Base-by-base conservation (phyloP, 176 grass and related monocot genomes). In the Dactylis glomerata region DNA sequence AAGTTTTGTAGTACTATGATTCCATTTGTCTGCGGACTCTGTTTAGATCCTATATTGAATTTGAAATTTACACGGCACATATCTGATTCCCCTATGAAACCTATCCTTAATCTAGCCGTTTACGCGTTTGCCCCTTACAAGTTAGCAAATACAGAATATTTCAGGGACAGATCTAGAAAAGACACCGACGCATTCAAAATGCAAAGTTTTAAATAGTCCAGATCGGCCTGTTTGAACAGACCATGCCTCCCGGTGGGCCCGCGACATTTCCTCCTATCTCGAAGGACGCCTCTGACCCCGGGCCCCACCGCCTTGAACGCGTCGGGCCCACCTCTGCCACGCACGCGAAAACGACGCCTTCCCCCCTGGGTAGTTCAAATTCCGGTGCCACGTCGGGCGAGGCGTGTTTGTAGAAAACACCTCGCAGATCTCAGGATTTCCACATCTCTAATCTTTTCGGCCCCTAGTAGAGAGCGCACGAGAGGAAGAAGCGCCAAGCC, bases 401-500 rank as follows among this genome's bases (percentile, higher is more conserved):
- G 36, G 1, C 27, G 1, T 22, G 50, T 84, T 90, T 75, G 57
- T 75, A 75, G 3, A 3, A 0, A 34, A 27, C 68, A 34, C 74
- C 80, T 47, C 9, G 40, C 27, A 0, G 20, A 55, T 0, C 20
- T 23, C 41, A 27, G 17, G 22, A 49, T 73, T 83, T 58, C 5
- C 51, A 7, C 0, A 0, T 10, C 4, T 8, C 27, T 28, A 14
- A 23, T 32, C 19, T 67, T 74, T 50, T 63, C 32, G 44, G 83
- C 55, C 65, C 64, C 79, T 71, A 76, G 62, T 63, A 76, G 70
- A 82, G 82, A 78, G 79, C 36, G 73, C 83, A 83, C 79, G 67
- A 42, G 71, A 83, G 80, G 24, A 90, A 90, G 89, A 83, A 90
- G 89, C 89, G 89, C 89, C 89, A 90, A 87, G 75, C 49, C 89